Conservation (phyloP, 2,329 filamentous ascomycete genomes). For the Thielaviopsis cerberus region DNA sequence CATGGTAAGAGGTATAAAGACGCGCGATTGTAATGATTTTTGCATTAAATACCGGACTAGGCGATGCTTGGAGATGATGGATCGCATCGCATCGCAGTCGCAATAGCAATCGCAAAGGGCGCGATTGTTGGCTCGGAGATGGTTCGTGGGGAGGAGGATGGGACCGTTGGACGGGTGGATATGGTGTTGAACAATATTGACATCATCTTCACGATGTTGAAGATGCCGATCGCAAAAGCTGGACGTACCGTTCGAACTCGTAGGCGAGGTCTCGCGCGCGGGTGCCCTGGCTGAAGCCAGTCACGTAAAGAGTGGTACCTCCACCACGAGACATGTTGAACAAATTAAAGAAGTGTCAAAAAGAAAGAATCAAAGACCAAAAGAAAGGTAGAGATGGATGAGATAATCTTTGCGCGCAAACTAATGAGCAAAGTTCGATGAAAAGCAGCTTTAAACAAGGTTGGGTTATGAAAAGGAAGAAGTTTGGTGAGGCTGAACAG, state of each 20-base stretch:
- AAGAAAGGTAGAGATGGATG: neutral
- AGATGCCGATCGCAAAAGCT: constrained; percentile 3
- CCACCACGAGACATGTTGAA: constrained; percentile 61
- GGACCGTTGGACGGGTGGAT: neutral
- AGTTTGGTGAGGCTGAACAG: neutral
- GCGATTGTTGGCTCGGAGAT: neutral
- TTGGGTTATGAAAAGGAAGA: constrained; percentile 1
- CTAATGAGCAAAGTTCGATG: neutral
- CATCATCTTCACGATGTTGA: constrained; percentile 3
- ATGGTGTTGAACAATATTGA: constrained; percentile 3
- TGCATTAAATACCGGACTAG: neutral
- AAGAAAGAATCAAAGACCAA: constrained; percentile 8
- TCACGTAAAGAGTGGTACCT: constrained; percentile 91
- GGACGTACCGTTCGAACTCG: constrained; percentile 99
- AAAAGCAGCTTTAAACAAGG: neutral
- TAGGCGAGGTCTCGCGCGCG: constrained; percentile 97
- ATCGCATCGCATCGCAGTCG: neutral
- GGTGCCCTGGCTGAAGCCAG: constrained; percentile 96
- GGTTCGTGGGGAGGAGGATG: neutral
- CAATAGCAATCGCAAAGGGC: neutral
- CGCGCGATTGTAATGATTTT: neutral
- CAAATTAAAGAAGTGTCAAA: constrained; percentile 11
- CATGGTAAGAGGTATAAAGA: neutral
- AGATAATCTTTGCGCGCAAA: neutral
- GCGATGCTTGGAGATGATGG: neutral